A percentile compares a stretch with the other conserved stretches of the same genome.
phyloP scores from a whole-genome alignment of 2,329 filamentous ascomycete species.

The Aspergillus sp. region DNA sequence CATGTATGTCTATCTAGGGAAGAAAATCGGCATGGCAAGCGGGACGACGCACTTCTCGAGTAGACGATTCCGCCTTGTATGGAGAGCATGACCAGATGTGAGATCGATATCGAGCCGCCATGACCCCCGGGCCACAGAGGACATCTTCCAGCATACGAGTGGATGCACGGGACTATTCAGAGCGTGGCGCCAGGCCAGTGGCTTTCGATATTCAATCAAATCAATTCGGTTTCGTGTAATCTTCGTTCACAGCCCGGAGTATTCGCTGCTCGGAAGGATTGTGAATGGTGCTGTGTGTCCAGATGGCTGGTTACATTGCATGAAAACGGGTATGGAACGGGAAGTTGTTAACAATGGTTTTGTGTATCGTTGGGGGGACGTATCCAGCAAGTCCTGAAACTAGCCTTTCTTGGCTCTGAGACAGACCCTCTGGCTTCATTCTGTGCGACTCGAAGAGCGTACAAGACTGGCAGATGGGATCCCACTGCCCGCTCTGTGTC shows the following conservation, averaged over 20 bases:
- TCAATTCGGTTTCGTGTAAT: constrained; percentile 10
- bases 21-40: background rate
- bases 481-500: background rate
- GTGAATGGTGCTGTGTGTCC: constrained; percentile 9
- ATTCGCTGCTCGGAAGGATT: constrained; percentile 3
- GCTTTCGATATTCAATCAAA: background rate
- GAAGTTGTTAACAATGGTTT: constrained; percentile 6
- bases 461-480: background rate
- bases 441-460: constrained; percentile 1
- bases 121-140: background rate
- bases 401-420: background rate
- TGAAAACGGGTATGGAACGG: constrained; percentile 10
- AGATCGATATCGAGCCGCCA: background rate
- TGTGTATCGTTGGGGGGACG: constrained; percentile 3
- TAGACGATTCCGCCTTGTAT: background rate
- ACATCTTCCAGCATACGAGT: background rate
- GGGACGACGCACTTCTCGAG: background rate
- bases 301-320: constrained; percentile 24
- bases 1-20: background rate
- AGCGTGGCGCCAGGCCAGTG: constrained; percentile 1
- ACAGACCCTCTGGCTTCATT: background rate
- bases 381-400: constrained; percentile 1
- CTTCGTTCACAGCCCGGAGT: constrained; percentile 5
- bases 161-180: background rate
- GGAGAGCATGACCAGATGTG: background rate